phyloP scores from a whole-genome alignment of 371 early-diverging fungal species.

The Entomophthora muscae region DNA sequence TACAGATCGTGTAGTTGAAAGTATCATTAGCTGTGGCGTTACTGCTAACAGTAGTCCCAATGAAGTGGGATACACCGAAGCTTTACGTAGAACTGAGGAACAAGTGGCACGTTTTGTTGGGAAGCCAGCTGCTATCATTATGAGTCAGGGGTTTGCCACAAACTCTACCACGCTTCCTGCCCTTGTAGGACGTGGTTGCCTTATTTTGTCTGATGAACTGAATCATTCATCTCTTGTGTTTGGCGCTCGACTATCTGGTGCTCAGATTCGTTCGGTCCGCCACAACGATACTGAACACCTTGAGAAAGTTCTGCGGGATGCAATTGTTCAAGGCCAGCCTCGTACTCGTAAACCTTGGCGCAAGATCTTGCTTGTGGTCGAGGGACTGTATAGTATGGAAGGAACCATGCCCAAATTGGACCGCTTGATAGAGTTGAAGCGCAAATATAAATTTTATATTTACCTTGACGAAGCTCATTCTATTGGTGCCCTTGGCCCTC shows the following conservation, averaged over 20 bases:
- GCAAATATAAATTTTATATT: constrained; percentile 93
- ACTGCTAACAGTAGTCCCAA: constrained; percentile 40
- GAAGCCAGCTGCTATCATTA: constrained; percentile 83
- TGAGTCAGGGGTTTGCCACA: constrained; percentile 98
- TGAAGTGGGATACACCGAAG: constrained; percentile 46
- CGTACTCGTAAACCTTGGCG: constrained; percentile 97
- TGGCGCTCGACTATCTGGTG: constrained; percentile 89
- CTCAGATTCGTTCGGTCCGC: constrained; percentile 85
- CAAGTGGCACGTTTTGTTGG: constrained; percentile 93
- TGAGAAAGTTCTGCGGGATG: constrained; percentile 69
- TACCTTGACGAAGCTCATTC: constrained; percentile 99
- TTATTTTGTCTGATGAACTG: constrained; percentile 94
- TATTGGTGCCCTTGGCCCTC: constrained; percentile 89
- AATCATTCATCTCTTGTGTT: constrained; percentile 96
- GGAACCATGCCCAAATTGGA: constrained; percentile 86
- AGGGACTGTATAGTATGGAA: constrained; percentile 99
- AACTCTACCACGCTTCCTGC: constrained; percentile 94
- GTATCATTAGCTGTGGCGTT: constrained; percentile 41
- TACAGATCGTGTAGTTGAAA: constrained; percentile 75
- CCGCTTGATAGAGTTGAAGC: constrained; percentile 78
- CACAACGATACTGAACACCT: constrained; percentile 82
- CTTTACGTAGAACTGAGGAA: constrained; percentile 68
- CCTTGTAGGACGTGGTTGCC: constrained; percentile 72
- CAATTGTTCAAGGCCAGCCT: constrained; percentile 97
- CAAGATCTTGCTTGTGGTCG: constrained; percentile 95